These are phyloP conservation scores for Micractinium conductrix DNA, from an alignment of 139 green algal species.

Conservation along the genomic window DNA sequence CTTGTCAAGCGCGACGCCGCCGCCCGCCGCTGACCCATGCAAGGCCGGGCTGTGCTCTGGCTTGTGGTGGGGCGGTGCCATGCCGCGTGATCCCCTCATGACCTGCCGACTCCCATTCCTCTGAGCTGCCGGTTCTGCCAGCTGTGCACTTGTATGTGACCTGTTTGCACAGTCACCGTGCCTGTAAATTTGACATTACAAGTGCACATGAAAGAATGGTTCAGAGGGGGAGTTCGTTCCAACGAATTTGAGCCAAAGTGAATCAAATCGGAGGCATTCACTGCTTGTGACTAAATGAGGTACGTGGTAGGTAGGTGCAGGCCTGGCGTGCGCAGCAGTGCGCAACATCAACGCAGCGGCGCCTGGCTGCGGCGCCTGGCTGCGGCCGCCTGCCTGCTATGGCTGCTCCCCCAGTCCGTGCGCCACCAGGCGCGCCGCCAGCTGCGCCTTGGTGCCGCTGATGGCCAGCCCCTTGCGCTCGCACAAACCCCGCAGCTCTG, in stretches of 20 bases:
- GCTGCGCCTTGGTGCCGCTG: constrained; percentile 23
- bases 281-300: not conserved
- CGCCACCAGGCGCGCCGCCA: constrained; percentile 6
- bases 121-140: too few species aligned
- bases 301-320: too few species aligned
- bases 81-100: too few species aligned
- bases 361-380: too few species aligned
- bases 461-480: constrained; percentile 1
- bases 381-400: not conserved
- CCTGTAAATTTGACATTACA: too few species aligned
- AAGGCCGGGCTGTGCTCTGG: too few species aligned
- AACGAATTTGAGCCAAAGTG: not conserved
- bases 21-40: not conserved
- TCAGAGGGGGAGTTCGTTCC: not conserved
- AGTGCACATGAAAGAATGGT: too few species aligned
- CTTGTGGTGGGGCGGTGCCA: too few species aligned
- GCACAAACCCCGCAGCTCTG: not conserved
- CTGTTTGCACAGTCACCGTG: too few species aligned
- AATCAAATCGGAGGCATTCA: not conserved
- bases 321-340: too few species aligned
- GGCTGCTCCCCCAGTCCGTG: not conserved
- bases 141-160: too few species aligned
- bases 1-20: not conserved
- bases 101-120: too few species aligned
- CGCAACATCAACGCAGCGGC: not conserved